These are phyloP conservation scores for Cylindricascospora bacillispora DNA, from an alignment of 1,139 yeast species.

Conservation along the genomic window DNA sequence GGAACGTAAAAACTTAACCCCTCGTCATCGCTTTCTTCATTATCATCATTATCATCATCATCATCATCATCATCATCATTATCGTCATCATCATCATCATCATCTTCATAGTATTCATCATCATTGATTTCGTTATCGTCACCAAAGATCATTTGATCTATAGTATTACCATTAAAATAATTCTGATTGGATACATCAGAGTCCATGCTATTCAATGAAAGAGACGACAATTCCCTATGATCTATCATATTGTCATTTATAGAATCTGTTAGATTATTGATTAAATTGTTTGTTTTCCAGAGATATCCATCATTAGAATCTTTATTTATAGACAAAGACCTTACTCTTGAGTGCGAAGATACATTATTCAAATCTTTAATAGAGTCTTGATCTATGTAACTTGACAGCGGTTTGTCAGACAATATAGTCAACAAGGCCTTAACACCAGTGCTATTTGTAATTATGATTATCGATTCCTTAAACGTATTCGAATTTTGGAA, in stretches of 20 bases:
- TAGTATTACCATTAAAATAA: not conserved
- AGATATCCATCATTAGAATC: slow-evolving; percentile 4
- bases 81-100: slow-evolving; percentile 8
- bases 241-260: too few species aligned
- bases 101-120: not conserved
- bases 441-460: slow-evolving; percentile 25
- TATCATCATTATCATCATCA: slow-evolving; percentile 14
- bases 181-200: too few species aligned
- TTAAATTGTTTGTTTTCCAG: slow-evolving; percentile 1
- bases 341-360: not conserved
- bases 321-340: slow-evolving; percentile 1
- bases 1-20: slow-evolving; percentile 25
- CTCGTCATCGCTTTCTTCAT: slow-evolving; percentile 18
- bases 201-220: too few species aligned
- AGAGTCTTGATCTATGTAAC: slow-evolving; percentile 21
- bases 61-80: slow-evolving; percentile 15
- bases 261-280: too few species aligned
- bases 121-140: not conserved
- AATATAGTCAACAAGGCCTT: slow-evolving; percentile 24
- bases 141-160: not conserved
- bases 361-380: not conserved
- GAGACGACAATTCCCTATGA: too few species aligned
- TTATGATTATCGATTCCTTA: slow-evolving; percentile 19
- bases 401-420: slow-evolving; percentile 23
- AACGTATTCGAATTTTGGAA: slow-evolving; percentile 3